Evolutionary conservation across 306 rosid genomes (phyloP), one percentile per base, ranked within the genome.

Genomic region (Argentina anserina): DNA sequence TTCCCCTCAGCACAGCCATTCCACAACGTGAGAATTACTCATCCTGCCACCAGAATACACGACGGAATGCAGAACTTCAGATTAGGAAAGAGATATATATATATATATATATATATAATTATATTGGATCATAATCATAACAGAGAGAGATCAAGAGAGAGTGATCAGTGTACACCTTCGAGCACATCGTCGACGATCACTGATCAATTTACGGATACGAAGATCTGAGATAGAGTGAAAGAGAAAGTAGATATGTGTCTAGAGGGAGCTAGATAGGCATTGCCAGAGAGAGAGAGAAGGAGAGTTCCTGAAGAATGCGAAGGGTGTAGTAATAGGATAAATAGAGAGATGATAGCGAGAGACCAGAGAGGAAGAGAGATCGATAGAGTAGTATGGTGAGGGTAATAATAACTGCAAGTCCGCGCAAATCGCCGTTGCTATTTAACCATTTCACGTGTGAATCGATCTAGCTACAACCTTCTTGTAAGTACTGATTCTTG

Each of bases 361-460:
- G 25, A 61, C 81, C 31, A 42, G 29, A 41, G 33, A 68, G 58
- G 62, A 73, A 65, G 31, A 21, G 59, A 70, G 75, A 72, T 13
- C 18, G 59, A 55, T n/a, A 64, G 69, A 70, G 31, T 25, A 31
- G 50, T 61, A 26, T 74, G 73, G 76, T 69, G 88, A 82, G 82
- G 65, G 65, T 34, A 34, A 62, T 49, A 77, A 83, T 82, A 87
- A 84, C 80, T 70, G 83, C 78, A 36, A 76, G 75, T 31, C 79
- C 90, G 88, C 89, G 86, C 83, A 78, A 81, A 79, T 75, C 75
- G 85, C 87, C 76, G 88, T 79, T 84, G 78, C 81, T 77, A 86
- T 85, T 90, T 84, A 90, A 78, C 84, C 28, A 72, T 64, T 68
- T 80, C 96, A 90, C 92, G 89, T 82, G 82, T 34, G 64, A 67